These are phyloP conservation scores for Schizophyllum amplum DNA, from an alignment of 1,284 basidiomycete genomes.

Conservation along the genomic window DNA sequence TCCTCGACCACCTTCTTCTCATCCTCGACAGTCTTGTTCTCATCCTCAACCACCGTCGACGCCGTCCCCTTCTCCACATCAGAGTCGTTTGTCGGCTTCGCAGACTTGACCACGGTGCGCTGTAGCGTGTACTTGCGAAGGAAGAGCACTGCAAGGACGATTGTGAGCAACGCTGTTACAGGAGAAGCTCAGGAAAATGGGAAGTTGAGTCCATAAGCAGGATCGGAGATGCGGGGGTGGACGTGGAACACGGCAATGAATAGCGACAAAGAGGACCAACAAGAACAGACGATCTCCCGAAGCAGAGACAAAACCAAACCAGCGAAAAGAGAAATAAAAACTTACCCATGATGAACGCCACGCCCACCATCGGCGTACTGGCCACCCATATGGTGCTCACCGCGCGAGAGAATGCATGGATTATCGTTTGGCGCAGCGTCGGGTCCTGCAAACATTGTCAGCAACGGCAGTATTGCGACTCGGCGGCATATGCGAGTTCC, in stretches of 20 bases:
- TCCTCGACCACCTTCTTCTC: constrained; percentile 8
- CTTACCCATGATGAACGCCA: constrained; percentile 50
- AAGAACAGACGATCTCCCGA: too few species aligned
- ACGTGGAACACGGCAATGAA: too few species aligned
- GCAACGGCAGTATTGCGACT: not conserved
- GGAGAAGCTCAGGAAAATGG: too few species aligned
- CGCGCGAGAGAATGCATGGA: constrained; percentile 63
- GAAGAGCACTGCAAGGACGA: constrained; percentile 34
- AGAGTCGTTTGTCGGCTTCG: constrained; percentile 7
- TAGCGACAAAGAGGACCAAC: too few species aligned
- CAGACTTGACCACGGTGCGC: constrained; percentile 36
- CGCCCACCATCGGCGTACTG: constrained; percentile 51
- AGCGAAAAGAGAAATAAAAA: too few species aligned
- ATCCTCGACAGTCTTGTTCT: too few species aligned
- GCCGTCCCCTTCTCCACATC: constrained; percentile 15
- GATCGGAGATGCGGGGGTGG: too few species aligned
- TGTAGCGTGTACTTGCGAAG: constrained; percentile 56
- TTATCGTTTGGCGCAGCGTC: constrained; percentile 38
- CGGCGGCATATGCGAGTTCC: constrained; percentile 7
- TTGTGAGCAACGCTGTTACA: not conserved
- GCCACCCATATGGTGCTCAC: constrained; percentile 71
- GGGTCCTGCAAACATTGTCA: constrained; percentile 32
- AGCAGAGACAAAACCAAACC: too few species aligned
- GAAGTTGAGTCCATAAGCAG: too few species aligned
- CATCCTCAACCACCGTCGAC: constrained; percentile 16